These are phyloP conservation scores for Liquidambar formosana DNA, from an alignment of 164 flowering plant genomes.

Conservation along the genomic window DNA sequence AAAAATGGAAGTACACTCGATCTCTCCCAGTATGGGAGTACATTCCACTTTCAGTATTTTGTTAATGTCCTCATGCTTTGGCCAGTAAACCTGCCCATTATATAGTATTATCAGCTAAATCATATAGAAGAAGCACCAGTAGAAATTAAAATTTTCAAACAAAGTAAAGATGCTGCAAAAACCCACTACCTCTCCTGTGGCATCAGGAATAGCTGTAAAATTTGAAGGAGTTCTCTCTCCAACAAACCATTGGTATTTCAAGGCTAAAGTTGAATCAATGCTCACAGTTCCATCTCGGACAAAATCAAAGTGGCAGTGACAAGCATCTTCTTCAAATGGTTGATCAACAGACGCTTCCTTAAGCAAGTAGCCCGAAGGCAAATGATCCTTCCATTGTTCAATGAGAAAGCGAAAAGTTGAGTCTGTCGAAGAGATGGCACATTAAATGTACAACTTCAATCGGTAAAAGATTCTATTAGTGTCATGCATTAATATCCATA, in stretches of 20 bases:
- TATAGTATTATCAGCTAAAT: conserved; percentile 6
- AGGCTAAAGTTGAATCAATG: conserved; percentile 50
- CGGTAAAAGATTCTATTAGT: not conserved
- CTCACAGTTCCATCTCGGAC: conserved; percentile 44
- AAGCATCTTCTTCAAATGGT: conserved; percentile 92
- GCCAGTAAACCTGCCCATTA: conserved; percentile 74
- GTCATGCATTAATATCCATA: not conserved
- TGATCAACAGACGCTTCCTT: conserved; percentile 77
- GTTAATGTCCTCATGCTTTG: conserved; percentile 75
- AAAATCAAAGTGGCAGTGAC: conserved; percentile 79
- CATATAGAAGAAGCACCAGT: not conserved
- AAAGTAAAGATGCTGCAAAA: not conserved
- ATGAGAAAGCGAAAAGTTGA: conserved; percentile 76
- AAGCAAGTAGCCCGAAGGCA: conserved; percentile 76
- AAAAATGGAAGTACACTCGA: conserved; percentile 72
- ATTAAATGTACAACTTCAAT: not conserved
- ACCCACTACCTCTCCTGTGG: conserved; percentile 62
- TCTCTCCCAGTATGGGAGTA: conserved; percentile 65
- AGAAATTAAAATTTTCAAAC: not conserved
- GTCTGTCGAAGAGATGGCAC: conserved; percentile 42
- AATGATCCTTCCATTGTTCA: conserved; percentile 80
- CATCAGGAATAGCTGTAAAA: conserved; percentile 68
- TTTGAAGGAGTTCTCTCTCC: conserved; percentile 72
- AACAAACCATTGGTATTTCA: conserved; percentile 84
- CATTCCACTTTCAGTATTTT: conserved; percentile 89